Evolutionary conservation across 2,329 filamentous ascomycete genomes (phyloP).

Genomic region (Microthyrium microscopicum): DNA sequence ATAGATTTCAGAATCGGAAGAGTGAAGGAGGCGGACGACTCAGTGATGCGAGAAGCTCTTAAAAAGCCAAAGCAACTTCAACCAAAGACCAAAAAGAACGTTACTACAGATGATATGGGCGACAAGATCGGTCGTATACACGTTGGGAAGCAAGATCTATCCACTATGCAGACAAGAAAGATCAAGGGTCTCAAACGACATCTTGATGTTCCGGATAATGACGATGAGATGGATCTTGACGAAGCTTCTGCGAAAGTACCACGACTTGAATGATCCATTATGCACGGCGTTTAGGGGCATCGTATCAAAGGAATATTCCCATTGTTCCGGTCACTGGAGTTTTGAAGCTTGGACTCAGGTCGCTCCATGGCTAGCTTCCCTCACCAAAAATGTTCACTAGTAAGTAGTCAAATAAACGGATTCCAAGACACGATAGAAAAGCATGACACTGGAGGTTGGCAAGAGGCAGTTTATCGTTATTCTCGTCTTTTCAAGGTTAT

Average conservation of each 20-base stretch:
- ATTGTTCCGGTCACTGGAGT: no score
- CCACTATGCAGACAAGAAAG: conserved; percentile 82
- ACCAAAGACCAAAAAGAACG: conserved; percentile 79
- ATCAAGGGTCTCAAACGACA: conserved; percentile 96
- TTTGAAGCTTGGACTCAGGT: no score
- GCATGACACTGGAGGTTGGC: no score
- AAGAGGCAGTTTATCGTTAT: no score
- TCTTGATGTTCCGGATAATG: conserved; percentile 42
- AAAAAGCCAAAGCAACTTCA: conserved; percentile 57
- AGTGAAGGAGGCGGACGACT: conserved; percentile 58
- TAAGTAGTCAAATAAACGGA: no score
- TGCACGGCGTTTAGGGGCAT: no score
- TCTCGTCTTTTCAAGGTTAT: no score
- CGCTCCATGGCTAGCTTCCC: no score
- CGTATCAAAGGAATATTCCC: no score
- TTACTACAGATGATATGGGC: conserved; percentile 76
- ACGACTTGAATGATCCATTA: no score
- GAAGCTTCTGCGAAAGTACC: conserved; percentile 27
- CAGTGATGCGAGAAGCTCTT: conserved; percentile 76
- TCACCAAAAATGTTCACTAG: no score
- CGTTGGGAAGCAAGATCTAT: conserved; percentile 75
- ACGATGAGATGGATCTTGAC: conserved; percentile 26
- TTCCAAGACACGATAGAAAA: no score
- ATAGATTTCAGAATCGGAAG: conserved; percentile 84
- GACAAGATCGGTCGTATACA: conserved; percentile 95